Base-by-base conservation (phyloP, 202 grass and related monocot genomes). In the Brachypodium distachyon region DNA sequence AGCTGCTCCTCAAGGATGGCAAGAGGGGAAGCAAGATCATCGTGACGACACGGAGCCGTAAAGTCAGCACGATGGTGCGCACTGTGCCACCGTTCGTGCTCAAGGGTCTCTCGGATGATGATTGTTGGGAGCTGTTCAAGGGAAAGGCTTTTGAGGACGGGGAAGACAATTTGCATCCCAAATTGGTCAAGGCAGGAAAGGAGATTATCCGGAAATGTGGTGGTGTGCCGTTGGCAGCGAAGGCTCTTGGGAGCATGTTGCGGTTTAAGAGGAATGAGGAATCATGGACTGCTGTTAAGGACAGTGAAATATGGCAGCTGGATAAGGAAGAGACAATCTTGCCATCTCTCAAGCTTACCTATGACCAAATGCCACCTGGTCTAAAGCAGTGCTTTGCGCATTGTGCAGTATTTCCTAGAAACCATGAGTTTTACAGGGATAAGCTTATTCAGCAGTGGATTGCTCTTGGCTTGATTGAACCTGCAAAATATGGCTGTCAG, bases 11-110 rank as follows among this genome's bases (percentile, higher is more conserved):
- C 40, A 58, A 69, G 16, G 70, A 48, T 19, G 90, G 83, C 50
- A 88, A 75, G 52, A 70, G 69, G 7, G 86, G 86, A 38, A 93
- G 90, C 51, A 93, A 81, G 57, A 93, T 93, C 72, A 81, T 93
- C 7, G 86, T 93, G 42, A 93, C 86, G 4, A 93, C 86, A 0
- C 80, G 74, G 79, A 80, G 9, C 21, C 11, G 1, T 6, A 67
- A 19, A 60, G 65, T 91, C 11, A 81, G 71, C 8, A 82, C 53
- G 59, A 79, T 85, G 33, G 81, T 88, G 78, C 42, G 85, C 19
- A 91, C 82, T 2, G 78, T 73, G 38, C 23, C 77, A 0, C 73
- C 77, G 0, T 81, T 82, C 18, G 9, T 33, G 40, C 63, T 92
- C 41, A 51, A 60, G 72, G 72, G 86, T 13, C 70, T 88, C 14